Base-by-base conservation (phyloP, 2,329 filamentous ascomycete genomes). In the Ophiocordyceps polyrhachis-furcata region DNA sequence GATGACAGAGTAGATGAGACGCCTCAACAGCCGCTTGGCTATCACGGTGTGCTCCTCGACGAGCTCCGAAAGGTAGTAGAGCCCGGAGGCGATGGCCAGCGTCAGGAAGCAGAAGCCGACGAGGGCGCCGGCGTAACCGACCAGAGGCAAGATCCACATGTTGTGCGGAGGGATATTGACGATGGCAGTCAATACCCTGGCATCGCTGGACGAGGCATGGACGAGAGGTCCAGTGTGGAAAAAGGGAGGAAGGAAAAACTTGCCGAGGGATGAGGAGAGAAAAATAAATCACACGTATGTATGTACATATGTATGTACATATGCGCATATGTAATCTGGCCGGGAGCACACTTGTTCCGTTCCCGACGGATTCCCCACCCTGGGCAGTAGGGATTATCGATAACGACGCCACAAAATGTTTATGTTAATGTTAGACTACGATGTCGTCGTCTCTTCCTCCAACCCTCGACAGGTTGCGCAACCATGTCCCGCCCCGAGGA, bases 41-140 rank as follows among this genome's bases (percentile, higher is more conserved):
- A 93, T 65, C 12, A 96, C 89, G 4, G 89, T 95, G 59, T 98
- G 89, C 62, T 98, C 91, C 65, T 98, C 91, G 49, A 98, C 91
- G 14, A 96, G 79, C 62, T 98, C 91, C 21, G 89, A 95, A 45
- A 98, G 81, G 62, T 98, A 98, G 68, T 98, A 98, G 23, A 98
- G 78, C 35, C 91, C 91, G n/a, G 87, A 95, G 37, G 91, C 91
- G 58, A 98, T 96, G 46, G 89, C 87, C 49, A 98, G 72, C 19
- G 91, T 96, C 52, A 98, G 70, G 65, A 98, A 96, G 56, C 76
- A 78, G 68, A 98, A 98, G 60, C 89, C 89, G 49, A 94, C 68
- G 50, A 87, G 66, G 53, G 93, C 78, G 57, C 91, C 91, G 31
- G 87, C 63, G 58, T 94, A 95, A 56, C 91, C 91, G 56, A 98